A percentile compares a stretch with the other conserved stretches of the same genome.
Conservation (phyloP, 2,329 filamentous ascomycete genomes). For the Talaromyces sp. region DNA sequence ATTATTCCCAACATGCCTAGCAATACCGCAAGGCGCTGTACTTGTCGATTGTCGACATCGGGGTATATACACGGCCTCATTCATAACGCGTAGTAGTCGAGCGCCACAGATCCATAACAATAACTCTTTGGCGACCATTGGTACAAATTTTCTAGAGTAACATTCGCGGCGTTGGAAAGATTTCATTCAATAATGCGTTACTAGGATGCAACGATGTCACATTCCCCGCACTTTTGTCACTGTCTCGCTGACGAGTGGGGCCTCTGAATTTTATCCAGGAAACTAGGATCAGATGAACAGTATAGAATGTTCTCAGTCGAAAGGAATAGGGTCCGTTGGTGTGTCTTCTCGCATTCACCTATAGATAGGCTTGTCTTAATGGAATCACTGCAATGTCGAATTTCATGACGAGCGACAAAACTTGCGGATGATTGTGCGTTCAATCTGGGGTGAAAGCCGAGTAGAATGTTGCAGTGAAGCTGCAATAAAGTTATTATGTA, state of each 20-base stretch:
- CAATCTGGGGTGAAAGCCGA: not conserved
- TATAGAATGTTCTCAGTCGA: not conserved
- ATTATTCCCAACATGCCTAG: not conserved
- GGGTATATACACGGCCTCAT: not conserved
- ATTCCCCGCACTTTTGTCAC: constrained; percentile 5
- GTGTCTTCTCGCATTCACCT: not conserved
- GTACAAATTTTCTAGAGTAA: not conserved
- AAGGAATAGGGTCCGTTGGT: not conserved
- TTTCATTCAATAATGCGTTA: not conserved
- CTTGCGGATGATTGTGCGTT: not conserved
- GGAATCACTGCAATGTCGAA: not conserved
- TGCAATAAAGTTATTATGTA: not conserved
- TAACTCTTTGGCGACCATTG: not conserved
- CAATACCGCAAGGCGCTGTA: not conserved
- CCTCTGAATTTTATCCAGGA: not conserved
- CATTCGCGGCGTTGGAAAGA: not conserved
- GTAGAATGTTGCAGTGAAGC: not conserved
- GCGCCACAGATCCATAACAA: not conserved
- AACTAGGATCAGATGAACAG: not conserved
- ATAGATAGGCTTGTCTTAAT: not conserved
- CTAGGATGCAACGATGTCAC: constrained; percentile 1
- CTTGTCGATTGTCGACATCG: not conserved
- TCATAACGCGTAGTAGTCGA: not conserved
- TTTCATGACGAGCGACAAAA: not conserved
- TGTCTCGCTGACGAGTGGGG: not conserved